phyloP scores from a whole-genome alignment of 768 basidiomycete species.

The Tubosaeta sp. region DNA sequence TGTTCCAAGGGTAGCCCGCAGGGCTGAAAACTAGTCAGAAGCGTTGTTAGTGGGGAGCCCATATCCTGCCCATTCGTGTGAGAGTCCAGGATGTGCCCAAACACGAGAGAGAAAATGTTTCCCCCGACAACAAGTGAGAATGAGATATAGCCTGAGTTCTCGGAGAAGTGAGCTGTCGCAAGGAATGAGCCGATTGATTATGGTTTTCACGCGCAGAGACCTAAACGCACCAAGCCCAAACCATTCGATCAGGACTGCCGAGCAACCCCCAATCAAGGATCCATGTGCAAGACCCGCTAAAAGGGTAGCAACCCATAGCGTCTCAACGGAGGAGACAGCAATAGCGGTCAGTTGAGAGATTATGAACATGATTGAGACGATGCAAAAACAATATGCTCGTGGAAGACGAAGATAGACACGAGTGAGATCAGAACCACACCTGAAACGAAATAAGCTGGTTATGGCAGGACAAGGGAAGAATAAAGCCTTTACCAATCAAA shows the following conservation, averaged over 20 bases:
- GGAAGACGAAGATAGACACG: slow-evolving; percentile 56
- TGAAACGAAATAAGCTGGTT: slow-evolving; percentile 18
- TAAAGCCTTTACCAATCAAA: slow-evolving; percentile 50
- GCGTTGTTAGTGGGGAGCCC: background rate
- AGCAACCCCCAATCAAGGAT: slow-evolving; percentile 64
- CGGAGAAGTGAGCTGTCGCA: slow-evolving; percentile 60
- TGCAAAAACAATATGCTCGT: slow-evolving; percentile 63
- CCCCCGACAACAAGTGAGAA: slow-evolving; percentile 74
- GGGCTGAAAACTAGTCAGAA: background rate
- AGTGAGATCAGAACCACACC: slow-evolving; percentile 67
- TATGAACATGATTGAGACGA: slow-evolving; percentile 66
- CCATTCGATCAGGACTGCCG: slow-evolving; percentile 82
- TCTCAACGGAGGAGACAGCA: slow-evolving; percentile 48
- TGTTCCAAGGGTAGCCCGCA: slow-evolving; percentile 30
- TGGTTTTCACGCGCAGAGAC: background rate
- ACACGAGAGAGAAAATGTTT: slow-evolving; percentile 80
- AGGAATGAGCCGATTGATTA: background rate
- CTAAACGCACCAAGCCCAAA: slow-evolving; percentile 72
- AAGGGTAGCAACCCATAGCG: slow-evolving; percentile 54
- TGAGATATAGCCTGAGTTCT: slow-evolving; percentile 83
- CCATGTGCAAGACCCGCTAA: slow-evolving; percentile 56
- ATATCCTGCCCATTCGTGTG: slow-evolving; percentile 39
- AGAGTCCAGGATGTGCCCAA: slow-evolving; percentile 76
- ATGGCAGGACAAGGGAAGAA: too few species aligned
- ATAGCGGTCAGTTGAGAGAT: slow-evolving; percentile 64